Evolutionary conservation across 208 protist species (phyloP), one percentile per base, ranked within the genome.

Genomic region (Wallacemonas sp.): DNA sequence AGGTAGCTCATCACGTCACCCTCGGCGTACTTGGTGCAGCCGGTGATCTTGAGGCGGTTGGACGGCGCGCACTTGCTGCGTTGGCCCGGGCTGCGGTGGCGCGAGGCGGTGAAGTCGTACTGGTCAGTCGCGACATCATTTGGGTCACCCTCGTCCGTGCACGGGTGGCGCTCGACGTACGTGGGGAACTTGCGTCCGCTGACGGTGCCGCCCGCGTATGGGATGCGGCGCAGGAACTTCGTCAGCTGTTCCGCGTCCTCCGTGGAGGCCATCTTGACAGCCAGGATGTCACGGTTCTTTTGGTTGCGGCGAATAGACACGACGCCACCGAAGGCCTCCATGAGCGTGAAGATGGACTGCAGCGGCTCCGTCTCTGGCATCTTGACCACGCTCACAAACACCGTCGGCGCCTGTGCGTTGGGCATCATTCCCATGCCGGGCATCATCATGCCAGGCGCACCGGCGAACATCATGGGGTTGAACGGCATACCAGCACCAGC

Each of bases 21-120:
- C 64, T 89, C 87, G 26, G 79, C 76, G 75, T 86, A 91, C 15
- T 63, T 78, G 30, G 74, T 72, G 73, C 87, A 93, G 17, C 85
- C 85, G 4, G 83, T 93, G 39, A 96, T 85, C 70, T 89, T 88
- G 19, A 96, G 74, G 21, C 81, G 66, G 70, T 74, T 84, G 9
- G 84, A 89, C 26, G 85, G 80, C 24, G 64, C 60, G 55, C 75
- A 83, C 76, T 79, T 83, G 74, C 85, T 92, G 65, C 90, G 85
- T 73, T 93, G 87, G 13, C 78, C 81, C 13, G 85, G 87, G 71
- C 87, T 92, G 68, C 90, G 90, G 71, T 96, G 90, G 58, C 90
- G 85, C 15, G 85, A 81, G 2, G 90, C 84, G 27, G 85, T 93
- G 65, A 96, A 96, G 73, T 96, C 85, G 57, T 79, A 96, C 85